A percentile compares a stretch with the other conserved stretches of the same genome.
phyloP scores from a whole-genome alignment of 1,284 basidiomycete species.

The Leccinum holopus region DNA sequence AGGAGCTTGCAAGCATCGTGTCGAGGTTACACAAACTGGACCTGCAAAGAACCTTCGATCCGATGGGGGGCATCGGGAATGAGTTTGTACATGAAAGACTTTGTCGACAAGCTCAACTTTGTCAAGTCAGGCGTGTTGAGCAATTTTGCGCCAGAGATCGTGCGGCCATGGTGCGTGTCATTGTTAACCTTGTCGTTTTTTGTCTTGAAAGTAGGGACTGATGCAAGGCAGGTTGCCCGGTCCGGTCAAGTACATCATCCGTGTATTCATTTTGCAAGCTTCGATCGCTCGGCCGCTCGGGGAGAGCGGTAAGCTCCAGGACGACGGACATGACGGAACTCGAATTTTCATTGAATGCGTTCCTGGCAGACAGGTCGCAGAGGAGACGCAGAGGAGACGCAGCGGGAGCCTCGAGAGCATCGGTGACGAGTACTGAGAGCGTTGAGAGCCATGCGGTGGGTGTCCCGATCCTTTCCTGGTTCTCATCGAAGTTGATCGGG shows the following conservation, averaged over 20 bases:
- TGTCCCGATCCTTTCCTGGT: constrained; percentile 6
- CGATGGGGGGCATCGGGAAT: constrained; percentile 62
- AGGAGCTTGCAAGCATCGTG: no score
- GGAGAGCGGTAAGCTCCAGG: constrained; percentile 85
- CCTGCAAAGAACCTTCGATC: constrained; percentile 69
- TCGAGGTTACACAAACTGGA: constrained; percentile 82
- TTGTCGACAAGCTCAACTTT: constrained; percentile 81
- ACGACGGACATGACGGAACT: constrained; percentile 95
- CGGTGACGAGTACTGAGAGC: constrained; percentile 75
- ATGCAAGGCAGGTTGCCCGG: constrained; percentile 54
- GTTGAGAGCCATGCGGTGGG: constrained; percentile 78
- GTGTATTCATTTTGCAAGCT: constrained; percentile 85
- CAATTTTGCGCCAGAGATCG: constrained; percentile 70
- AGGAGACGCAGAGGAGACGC: constrained; percentile 47
- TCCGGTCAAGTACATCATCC: constrained; percentile 75
- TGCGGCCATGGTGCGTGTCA: constrained; percentile 62
- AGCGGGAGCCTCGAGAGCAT: constrained; percentile 66
- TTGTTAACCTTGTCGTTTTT: no score
- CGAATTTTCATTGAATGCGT: constrained; percentile 84
- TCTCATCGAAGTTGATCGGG: not conserved
- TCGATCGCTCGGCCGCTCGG: constrained; percentile 86
- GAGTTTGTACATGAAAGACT: constrained; percentile 86
- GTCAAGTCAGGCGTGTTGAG: constrained; percentile 74
- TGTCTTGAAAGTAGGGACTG: not conserved
- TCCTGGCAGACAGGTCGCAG: constrained; percentile 56